Evolutionary conservation across 345 rosid genomes (phyloP).

Genomic region (Carallia pectinifolia): DNA sequence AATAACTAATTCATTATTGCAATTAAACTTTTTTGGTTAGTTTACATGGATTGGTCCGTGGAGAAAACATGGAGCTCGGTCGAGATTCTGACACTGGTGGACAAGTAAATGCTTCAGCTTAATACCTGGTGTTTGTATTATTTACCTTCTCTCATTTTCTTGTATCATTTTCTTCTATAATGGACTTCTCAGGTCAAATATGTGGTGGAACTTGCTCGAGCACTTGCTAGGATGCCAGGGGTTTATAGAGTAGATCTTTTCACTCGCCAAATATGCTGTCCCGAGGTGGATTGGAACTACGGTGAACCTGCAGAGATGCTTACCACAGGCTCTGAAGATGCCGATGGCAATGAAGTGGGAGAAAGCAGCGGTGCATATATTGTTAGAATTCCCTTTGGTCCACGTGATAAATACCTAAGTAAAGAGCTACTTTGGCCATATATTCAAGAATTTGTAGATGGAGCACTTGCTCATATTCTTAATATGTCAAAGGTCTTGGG

Average conservation of each 20-base stretch:
- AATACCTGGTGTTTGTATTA: neutral
- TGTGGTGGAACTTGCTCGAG: constrained; percentile 93
- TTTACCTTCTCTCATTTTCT: neutral
- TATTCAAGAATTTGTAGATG: constrained; percentile 94
- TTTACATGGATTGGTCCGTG: constrained; percentile 92
- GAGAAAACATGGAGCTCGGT: constrained; percentile 98
- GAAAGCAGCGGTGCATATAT: constrained; percentile 97
- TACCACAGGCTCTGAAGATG: constrained; percentile 59
- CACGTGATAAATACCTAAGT: constrained; percentile 69
- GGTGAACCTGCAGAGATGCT: constrained; percentile 99
- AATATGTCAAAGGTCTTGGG: constrained; percentile 90
- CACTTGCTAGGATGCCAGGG: constrained; percentile 94
- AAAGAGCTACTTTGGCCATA: constrained; percentile 90
- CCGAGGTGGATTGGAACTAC: constrained; percentile 97
- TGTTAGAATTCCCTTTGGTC: constrained; percentile 91
- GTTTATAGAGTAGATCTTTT: constrained; percentile 96
- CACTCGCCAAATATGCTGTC: constrained; percentile 76
- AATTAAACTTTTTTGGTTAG: constrained; percentile 34
- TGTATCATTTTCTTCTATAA: neutral
- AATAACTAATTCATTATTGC: neutral
- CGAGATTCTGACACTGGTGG: constrained; percentile 98
- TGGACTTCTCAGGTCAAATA: constrained; percentile 67
- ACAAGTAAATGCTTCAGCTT: constrained; percentile 51
- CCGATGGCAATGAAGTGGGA: constrained; percentile 59
- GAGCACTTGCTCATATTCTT: constrained; percentile 81